These are phyloP conservation scores for Ophiostoma tasmaniense DNA, from an alignment of 2,329 filamentous ascomycete species.

Conservation along the genomic window DNA sequence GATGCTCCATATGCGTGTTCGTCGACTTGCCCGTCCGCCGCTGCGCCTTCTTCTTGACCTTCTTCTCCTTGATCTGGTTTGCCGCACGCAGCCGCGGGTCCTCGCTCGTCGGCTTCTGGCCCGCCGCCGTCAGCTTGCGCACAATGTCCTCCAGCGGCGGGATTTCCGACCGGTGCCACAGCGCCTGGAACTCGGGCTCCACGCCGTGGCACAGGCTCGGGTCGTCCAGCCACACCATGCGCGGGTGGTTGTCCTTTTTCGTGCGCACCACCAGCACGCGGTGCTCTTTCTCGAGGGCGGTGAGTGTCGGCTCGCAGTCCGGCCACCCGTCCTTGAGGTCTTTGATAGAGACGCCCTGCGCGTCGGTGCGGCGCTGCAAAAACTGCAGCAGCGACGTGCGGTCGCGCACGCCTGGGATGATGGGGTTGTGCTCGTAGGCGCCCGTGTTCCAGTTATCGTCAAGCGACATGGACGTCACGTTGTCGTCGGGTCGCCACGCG, in stretches of 20 bases:
- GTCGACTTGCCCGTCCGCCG: constrained; percentile 72
- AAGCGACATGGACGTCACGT: constrained; percentile 34
- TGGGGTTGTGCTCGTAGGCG: constrained; percentile 74
- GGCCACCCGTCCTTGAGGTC: constrained; percentile 96
- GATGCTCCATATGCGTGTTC: constrained; percentile 76
- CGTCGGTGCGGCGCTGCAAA: constrained; percentile 73
- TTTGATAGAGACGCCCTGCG: constrained; percentile 72
- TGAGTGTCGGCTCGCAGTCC: constrained; percentile 69
- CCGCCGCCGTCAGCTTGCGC: constrained; percentile 64
- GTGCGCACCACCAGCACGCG: constrained; percentile 79
- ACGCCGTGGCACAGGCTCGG: constrained; percentile 65
- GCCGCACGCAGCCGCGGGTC: constrained; percentile 55
- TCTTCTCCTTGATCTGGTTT: constrained; percentile 54
- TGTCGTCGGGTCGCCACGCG: constrained; percentile 45
- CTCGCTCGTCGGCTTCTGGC: constrained; percentile 77
- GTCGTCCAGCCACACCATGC: constrained; percentile 84
- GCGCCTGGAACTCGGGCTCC: constrained; percentile 71
- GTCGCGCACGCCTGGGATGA: constrained; percentile 69
- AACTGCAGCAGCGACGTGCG: constrained; percentile 69
- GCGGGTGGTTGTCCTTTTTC: constrained; percentile 82
- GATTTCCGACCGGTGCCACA: constrained; percentile 75
- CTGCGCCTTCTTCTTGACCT: constrained; percentile 59
- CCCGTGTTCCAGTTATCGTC: constrained; percentile 48
- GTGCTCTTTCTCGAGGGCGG: constrained; percentile 66
- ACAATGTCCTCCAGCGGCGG: constrained; percentile 70